Conservation (phyloP, 2,329 filamentous ascomycete species). For the Cladophialophora immunda region DNA sequence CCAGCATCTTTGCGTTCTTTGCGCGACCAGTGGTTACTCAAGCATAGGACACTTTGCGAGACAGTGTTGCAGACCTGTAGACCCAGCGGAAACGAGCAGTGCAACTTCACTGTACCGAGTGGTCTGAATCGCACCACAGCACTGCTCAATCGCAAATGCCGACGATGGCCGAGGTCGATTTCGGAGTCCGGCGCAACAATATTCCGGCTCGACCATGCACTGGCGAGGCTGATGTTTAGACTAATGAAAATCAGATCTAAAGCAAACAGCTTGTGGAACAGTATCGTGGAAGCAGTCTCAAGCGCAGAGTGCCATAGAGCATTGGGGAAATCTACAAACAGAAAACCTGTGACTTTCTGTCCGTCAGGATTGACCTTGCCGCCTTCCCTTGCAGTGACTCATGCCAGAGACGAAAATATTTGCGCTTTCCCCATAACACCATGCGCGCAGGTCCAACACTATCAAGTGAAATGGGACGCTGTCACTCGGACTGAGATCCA, state of each 20-base stretch:
- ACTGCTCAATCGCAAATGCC: background rate
- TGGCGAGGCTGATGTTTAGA: conserved; percentile 21
- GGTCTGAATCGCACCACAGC: background rate
- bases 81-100: background rate
- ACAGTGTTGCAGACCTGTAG: background rate
- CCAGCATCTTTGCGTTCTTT: conserved; percentile 70
- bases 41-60: background rate
- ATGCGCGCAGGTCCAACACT: background rate
- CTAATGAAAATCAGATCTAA: conserved; percentile 1
- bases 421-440: background rate
- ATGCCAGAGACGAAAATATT: background rate
- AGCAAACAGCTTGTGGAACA: background rate
- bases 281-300: background rate
- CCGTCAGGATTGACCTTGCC: background rate
- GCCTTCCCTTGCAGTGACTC: conserved; percentile 2
- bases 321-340: background rate
- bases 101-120: background rate
- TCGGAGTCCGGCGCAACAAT: conserved; percentile 7
- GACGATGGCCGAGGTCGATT: conserved; percentile 13
- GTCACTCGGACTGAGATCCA: background rate
- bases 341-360: background rate
- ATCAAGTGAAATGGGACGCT: conserved; percentile 1
- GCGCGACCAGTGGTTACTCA: background rate
- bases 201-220: background rate
- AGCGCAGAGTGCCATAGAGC: background rate